These are phyloP conservation scores for Rhodotorula babjevae DNA, from an alignment of 768 basidiomycete genomes.

Conservation along the genomic window DNA sequence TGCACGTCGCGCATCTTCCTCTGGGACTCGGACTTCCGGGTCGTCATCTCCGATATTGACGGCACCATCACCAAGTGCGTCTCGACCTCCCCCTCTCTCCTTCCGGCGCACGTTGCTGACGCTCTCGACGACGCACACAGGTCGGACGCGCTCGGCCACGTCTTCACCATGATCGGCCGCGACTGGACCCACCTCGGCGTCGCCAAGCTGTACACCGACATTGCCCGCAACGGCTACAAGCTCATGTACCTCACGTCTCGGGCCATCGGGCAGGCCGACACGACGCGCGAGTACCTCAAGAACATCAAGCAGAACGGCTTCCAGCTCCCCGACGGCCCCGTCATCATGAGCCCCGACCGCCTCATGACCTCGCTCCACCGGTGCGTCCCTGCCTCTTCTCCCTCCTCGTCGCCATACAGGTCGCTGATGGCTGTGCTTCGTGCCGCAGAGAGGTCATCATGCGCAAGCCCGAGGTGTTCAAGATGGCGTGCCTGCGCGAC, in stretches of 20 bases:
- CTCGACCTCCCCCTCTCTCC: not conserved
- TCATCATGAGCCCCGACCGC: constrained; percentile 97
- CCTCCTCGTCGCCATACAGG: no score
- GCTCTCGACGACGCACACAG: constrained; percentile 48
- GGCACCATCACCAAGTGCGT: constrained; percentile 95
- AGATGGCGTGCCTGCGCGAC: constrained; percentile 97
- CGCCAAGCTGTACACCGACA: constrained; percentile 94
- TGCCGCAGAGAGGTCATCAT: constrained; percentile 83
- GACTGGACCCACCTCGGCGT: constrained; percentile 98
- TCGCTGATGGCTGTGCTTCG: not conserved
- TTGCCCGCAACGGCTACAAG: constrained; percentile 90
- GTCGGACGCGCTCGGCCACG: constrained; percentile 91
- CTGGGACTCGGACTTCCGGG: constrained; percentile 84
- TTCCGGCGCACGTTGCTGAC: no score
- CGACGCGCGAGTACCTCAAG: constrained; percentile 87
- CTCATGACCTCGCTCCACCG: constrained; percentile 90
- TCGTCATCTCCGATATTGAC: constrained; percentile 96
- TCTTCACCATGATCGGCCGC: constrained; percentile 94
- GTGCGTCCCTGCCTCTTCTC: constrained; percentile 51
- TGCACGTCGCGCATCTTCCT: constrained; percentile 91
- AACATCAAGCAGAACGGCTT: constrained; percentile 94
- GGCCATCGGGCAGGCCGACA: constrained; percentile 95
- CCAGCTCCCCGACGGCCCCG: constrained; percentile 93
- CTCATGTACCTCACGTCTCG: constrained; percentile 96
- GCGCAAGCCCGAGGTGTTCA: constrained; percentile 99